phyloP scores from a whole-genome alignment of 805 yeast genomes.

The Saccharomycopsis guyanensis region DNA sequence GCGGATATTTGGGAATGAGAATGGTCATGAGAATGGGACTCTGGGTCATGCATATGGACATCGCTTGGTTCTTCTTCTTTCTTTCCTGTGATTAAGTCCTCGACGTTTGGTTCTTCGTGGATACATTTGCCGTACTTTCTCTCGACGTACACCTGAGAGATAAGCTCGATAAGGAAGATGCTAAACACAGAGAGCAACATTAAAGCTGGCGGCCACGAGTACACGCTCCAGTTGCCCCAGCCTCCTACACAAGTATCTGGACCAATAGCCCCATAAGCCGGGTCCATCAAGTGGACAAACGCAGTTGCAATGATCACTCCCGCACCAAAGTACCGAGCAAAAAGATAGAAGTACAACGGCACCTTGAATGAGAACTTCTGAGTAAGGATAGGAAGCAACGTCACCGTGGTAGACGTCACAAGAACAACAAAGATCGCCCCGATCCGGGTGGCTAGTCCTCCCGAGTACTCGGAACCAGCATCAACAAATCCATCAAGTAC shows the following conservation, averaged over 20 bases:
- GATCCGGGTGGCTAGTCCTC: conserved; percentile 38
- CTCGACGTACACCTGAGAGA: conserved; percentile 34
- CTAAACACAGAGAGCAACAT: conserved; percentile 32
- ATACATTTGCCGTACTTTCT: conserved; percentile 27
- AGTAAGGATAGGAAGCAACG: conserved; percentile 39
- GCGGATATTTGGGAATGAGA: background rate
- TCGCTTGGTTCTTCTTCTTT: background rate
- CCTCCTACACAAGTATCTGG: conserved; percentile 23
- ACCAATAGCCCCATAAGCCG: conserved; percentile 34
- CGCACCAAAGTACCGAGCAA: conserved; percentile 50
- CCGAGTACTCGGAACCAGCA: conserved; percentile 36
- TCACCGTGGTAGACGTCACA: conserved; percentile 38
- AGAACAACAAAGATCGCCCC: conserved; percentile 58
- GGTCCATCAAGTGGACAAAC: conserved; percentile 56
- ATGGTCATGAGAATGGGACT: background rate
- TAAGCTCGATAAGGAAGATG: conserved; percentile 36
- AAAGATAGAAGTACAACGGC: conserved; percentile 30
- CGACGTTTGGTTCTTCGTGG: conserved; percentile 19
- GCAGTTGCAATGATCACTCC: conserved; percentile 77
- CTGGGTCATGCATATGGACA: conserved; percentile 1
- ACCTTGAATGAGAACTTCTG: conserved; percentile 33
- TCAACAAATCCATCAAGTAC: conserved; percentile 35
- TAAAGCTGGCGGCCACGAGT: conserved; percentile 43
- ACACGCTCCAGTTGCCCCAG: conserved; percentile 24
- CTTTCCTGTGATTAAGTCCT: conserved; percentile 18